Percentiles rank a stretch among this genome's conserved stretches.
These are phyloP conservation scores for Sabuloglossum arenarium DNA, from an alignment of 495 filamentous ascomycete genomes.

Conservation along the genomic window DNA sequence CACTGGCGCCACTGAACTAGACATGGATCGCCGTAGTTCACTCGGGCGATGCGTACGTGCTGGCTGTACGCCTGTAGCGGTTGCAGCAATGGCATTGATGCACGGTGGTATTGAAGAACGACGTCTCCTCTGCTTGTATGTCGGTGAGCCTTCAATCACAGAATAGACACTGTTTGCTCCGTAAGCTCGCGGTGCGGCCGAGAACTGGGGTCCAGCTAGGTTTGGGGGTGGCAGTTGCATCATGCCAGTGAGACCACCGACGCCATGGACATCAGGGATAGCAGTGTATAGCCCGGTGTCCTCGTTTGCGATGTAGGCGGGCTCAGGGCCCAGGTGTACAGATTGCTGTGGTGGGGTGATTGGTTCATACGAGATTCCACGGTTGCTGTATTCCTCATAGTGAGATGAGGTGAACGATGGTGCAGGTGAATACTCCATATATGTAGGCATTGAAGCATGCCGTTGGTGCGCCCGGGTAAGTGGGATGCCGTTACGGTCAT, in stretches of 20 bases:
- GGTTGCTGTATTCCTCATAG: slow-evolving; percentile 84
- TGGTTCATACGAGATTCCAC: slow-evolving; percentile 89
- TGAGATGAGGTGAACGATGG: slow-evolving; percentile 95
- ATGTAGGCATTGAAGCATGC: slow-evolving; percentile 92
- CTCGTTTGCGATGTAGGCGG: slow-evolving; percentile 93
- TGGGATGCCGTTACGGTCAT: slow-evolving; percentile 79
- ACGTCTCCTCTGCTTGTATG: slow-evolving; percentile 90
- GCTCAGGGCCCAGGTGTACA: slow-evolving; percentile 56
- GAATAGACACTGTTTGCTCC: slow-evolving; percentile 69
- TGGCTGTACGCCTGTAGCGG: slow-evolving; percentile 28
- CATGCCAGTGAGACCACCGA: slow-evolving; percentile 51
- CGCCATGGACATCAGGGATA: slow-evolving; percentile 53
- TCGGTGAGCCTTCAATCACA: slow-evolving; percentile 91
- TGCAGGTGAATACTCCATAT: slow-evolving; percentile 92
- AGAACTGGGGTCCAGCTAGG: slow-evolving; percentile 51
- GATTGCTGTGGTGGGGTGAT: slow-evolving; percentile 86
- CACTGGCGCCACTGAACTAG: slow-evolving; percentile 68
- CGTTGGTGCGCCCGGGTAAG: slow-evolving; percentile 65
- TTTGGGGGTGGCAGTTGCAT: slow-evolving; percentile 84
- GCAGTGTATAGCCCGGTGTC: slow-evolving; percentile 89
- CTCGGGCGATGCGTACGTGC: slow-evolving; percentile 54
- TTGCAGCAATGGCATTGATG: slow-evolving; percentile 39
- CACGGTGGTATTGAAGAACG: slow-evolving; percentile 77
- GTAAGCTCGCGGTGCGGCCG: slow-evolving; percentile 37
- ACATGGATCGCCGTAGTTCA: slow-evolving; percentile 79